Base-by-base conservation (phyloP, 805 yeast species). In the Cyberlindnera mycetangii region DNA sequence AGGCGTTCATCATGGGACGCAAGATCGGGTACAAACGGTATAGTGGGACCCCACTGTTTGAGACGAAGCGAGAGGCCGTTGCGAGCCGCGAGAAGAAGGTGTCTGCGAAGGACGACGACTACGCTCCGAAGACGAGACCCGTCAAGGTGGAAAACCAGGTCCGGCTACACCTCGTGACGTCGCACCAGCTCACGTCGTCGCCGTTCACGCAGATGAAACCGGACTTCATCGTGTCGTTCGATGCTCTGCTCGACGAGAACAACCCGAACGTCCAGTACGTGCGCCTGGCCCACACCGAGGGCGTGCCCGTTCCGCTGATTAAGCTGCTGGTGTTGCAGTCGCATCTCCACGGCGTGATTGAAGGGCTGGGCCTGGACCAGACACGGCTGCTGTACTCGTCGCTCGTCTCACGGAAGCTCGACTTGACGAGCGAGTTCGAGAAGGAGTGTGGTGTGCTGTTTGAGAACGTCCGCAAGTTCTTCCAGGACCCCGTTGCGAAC, bases 1-100 rank as follows among this genome's bases (percentile, higher is more conserved):
- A 89, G 61, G 85, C 90, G 0, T 70, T 84, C 36, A 58, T 89
- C 12, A 68, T 85, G n/a, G 97, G 96, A 2, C 79, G 86, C 55
- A 35, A 37, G 25, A 63, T 87, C 31, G 73, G 75, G 49, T 84
- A 85, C 56, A 74, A 74, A 48, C 75, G 95, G 52, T 75, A 83
- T 53, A 78, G 89, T 19, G 87, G 88, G 14, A 71, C 79, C 1
- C 75, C 83, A 16, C 62, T 83, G 19, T 75, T 71, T 51, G 79
- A 75, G 8, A 3, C 12, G 14, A 27, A 9, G 33, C n/a, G 11
- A 24, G 9, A n/a, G 14, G 15, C 19, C 6, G 8, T 32, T 3
- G 2, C 31, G 4, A n/a, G 15, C 8, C 10, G 18, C 3, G 35
- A 32, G 27, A 37, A 37, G 40, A 41, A 34, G 30, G 4, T 15